Base-by-base conservation (phyloP, 331 rosid genomes). In the Pyrus hybrid region DNA sequence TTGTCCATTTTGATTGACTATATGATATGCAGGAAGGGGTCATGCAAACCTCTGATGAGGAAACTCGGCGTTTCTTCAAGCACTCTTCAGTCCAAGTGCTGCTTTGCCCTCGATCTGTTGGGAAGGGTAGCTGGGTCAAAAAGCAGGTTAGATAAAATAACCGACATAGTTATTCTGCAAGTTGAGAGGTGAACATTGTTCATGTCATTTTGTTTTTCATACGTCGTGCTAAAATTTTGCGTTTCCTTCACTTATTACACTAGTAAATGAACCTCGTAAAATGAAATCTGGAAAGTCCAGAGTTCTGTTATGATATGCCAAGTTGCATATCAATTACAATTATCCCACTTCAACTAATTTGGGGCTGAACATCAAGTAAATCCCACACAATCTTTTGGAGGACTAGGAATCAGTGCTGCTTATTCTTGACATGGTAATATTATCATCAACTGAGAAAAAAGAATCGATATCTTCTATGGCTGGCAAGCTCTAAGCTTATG, bases 31-130 rank as follows among this genome's bases (percentile, higher is more conserved):
- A 93, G 98, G 90, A 79, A 69, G 96, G 97, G 56, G 66, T 86
- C 13, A 91, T 88, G 97, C 35, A 79, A 75, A 91, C 97, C 43
- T 75, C 63, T 66, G 97, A 93, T 67, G 98, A 91, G 84, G 96
- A 87, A n/a, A 88, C 97, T 56, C 88, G 88, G 75, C 88, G 71
- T 7, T 91, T 90, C 80, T 93, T 93, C 85, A 93, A 91, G 79
- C 74, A 86, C 81, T 93, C 98, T 57, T 93, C 98, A 0, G 96
- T 93, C 60, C 68, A 66, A 77, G 97, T 90, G 86, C 72, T 93
- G 45, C 87, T 93, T 23, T 90, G 97, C 76, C 96, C 95, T 25
- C 87, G 97, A 53, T 73, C 95, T 30, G 94, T 87, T 67, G 94
- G 88, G 77, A 88, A 91, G 75, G 91, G 93, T 72, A 93, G 97